Evolutionary conservation across 176 grass and related monocot genomes (phyloP).

Genomic region (Eremochloa ophiuroides): DNA sequence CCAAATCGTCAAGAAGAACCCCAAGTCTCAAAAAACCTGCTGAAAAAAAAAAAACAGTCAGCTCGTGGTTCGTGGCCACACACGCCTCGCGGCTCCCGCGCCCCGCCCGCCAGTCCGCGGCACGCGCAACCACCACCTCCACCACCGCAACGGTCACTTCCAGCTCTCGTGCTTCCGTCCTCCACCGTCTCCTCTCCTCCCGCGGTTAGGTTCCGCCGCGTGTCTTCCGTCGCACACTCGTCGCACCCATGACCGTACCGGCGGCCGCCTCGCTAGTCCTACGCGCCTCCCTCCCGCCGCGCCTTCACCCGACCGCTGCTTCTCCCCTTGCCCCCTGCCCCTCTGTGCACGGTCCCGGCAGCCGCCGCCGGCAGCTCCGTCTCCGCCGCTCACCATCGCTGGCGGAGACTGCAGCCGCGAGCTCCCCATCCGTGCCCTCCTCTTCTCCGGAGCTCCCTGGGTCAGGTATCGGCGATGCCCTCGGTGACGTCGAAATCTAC

Average conservation of each 20-base stretch:
- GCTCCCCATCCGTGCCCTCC: slow-evolving; percentile 11
- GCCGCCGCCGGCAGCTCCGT: not conserved
- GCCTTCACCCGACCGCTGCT: not conserved
- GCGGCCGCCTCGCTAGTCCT: slow-evolving; percentile 7
- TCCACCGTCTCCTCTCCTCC: not conserved
- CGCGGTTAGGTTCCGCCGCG: slow-evolving; percentile 21
- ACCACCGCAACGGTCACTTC: slow-evolving; percentile 2
- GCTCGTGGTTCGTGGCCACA: too few relatives aligned
- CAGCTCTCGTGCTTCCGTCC: not conserved
- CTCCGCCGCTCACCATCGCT: not conserved
- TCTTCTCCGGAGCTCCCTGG: not conserved
- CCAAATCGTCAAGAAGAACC: too few relatives aligned
- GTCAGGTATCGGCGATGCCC: slow-evolving; percentile 28
- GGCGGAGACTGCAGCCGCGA: not conserved
- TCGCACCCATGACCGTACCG: slow-evolving; percentile 19
- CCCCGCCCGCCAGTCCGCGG: too few relatives aligned
- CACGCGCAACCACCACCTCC: not conserved
- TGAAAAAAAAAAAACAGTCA: too few relatives aligned
- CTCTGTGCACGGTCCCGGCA: not conserved
- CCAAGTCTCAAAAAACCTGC: too few relatives aligned
- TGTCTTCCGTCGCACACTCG: not conserved
- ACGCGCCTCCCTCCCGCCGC: not conserved
- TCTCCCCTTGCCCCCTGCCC: not conserved
- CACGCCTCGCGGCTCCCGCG: too few relatives aligned
- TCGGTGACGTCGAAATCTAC: slow-evolving; percentile 49